These are phyloP conservation scores for Penicillium carneum DNA, from an alignment of 2,329 filamentous ascomycete species.

Conservation along the genomic window DNA sequence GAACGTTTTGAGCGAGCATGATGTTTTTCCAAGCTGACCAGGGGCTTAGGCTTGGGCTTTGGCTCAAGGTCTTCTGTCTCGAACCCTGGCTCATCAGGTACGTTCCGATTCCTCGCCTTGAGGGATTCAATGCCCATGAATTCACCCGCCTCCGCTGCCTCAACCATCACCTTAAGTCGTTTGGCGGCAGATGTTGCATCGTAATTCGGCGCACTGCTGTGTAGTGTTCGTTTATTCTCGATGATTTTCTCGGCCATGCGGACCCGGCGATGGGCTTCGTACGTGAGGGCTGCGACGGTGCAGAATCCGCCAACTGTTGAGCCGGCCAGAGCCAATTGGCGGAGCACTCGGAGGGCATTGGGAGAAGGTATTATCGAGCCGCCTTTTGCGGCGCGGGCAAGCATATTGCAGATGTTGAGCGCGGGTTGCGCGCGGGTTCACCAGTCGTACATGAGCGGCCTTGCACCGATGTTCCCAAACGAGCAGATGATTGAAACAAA, in stretches of 20 bases:
- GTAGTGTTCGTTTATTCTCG: constrained; percentile 54
- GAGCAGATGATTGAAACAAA: background rate
- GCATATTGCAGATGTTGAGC: constrained; percentile 41
- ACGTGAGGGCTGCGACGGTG: constrained; percentile 51
- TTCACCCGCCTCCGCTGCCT: constrained; percentile 54
- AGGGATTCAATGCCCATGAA: constrained; percentile 51
- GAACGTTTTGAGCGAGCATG: constrained; percentile 10
- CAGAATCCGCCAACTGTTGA: constrained; percentile 52
- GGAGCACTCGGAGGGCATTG: constrained; percentile 54
- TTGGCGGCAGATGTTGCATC: constrained; percentile 49
- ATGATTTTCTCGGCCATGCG: constrained; percentile 52
- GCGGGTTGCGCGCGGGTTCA: constrained; percentile 37
- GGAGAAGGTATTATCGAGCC: constrained; percentile 52
- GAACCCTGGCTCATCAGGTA: constrained; percentile 9
- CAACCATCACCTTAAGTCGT: constrained; percentile 52
- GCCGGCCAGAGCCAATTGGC: constrained; percentile 45
- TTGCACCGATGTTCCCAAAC: background rate
- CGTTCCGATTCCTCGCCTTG: constrained; percentile 37
- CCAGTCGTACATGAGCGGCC: constrained; percentile 30
- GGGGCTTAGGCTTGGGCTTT: constrained; percentile 10
- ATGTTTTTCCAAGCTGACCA: constrained; percentile 12
- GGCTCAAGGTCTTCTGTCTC: background rate
- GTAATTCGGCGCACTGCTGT: constrained; percentile 52
- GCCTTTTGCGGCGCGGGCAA: constrained; percentile 41
- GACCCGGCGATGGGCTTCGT: constrained; percentile 53